These are phyloP conservation scores for Botrytis squamosa DNA, from an alignment of 2,329 filamentous ascomycete species.

Conservation along the genomic window DNA sequence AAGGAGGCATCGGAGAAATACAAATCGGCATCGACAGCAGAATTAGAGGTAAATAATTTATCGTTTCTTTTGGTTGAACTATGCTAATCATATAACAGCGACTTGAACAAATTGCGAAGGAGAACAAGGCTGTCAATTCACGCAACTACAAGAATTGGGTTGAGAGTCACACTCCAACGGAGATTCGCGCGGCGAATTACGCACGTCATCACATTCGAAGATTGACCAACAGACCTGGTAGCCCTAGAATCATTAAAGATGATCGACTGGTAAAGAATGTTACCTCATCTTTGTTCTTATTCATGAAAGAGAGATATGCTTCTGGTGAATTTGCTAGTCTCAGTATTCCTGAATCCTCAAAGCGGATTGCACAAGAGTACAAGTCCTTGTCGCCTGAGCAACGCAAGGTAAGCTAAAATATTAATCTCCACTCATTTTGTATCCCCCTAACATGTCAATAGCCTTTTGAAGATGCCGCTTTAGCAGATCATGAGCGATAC, in stretches of 20 bases:
- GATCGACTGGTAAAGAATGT: conserved; percentile 51
- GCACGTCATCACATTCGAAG: conserved; percentile 46
- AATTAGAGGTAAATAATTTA: conserved; percentile 41
- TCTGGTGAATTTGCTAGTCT: conserved; percentile 54
- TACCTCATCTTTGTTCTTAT: conserved; percentile 44
- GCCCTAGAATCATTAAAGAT: conserved; percentile 47
- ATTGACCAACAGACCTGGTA: conserved; percentile 4
- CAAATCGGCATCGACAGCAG: conserved; percentile 38
- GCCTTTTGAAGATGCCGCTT: conserved; percentile 31
- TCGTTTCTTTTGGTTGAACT: conserved; percentile 12
- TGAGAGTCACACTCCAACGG: conserved; percentile 50
- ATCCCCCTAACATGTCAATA: not conserved
- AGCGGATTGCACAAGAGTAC: conserved; percentile 48
- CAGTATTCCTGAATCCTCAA: conserved; percentile 41
- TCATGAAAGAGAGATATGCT: conserved; percentile 44
- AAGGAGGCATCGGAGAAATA: conserved; percentile 35
- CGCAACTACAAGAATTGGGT: conserved; percentile 54
- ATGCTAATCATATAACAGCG: conserved; percentile 42
- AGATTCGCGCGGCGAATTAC: conserved; percentile 59
- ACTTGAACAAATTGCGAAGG: conserved; percentile 51
- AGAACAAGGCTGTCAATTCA: conserved; percentile 46
- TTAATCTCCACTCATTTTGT: not conserved
- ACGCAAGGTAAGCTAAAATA: conserved; percentile 42
- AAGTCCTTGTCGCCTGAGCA: conserved; percentile 46
- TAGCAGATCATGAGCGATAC: conserved; percentile 35